Evolutionary conservation across 148 eudicot species (phyloP).

Genomic region (Suaeda aralocaspica): DNA sequence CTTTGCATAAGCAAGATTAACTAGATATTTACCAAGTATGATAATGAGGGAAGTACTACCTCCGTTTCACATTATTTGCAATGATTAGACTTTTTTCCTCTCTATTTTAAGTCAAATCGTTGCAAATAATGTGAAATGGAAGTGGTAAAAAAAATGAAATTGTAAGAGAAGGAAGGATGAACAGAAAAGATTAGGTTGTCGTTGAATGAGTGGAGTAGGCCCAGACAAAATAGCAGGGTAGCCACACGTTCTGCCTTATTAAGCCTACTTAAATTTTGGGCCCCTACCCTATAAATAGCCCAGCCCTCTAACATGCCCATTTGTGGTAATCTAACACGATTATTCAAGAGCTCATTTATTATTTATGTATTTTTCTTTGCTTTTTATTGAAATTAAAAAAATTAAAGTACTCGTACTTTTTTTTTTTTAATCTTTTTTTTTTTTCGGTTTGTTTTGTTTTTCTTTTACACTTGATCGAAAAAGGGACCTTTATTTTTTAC

Average conservation of each 20-base stretch:
- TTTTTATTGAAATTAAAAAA: not conserved
- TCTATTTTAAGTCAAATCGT: no score
- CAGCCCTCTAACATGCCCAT: constrained; percentile 19
- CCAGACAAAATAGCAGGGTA: constrained; percentile 20
- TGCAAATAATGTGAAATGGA: no score
- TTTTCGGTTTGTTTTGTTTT: no score
- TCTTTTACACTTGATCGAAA: not conserved
- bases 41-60: no score
- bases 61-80: no score
- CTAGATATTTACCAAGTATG: no score
- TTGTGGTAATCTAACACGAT: constrained; percentile 1
- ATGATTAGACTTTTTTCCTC: no score
- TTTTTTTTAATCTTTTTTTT: not conserved
- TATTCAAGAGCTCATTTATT: not conserved
- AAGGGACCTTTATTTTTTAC: not conserved
- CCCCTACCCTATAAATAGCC: constrained; percentile 22
- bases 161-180: constrained; percentile 13
- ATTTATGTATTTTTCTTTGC: not conserved
- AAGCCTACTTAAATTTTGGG: constrained; percentile 26
- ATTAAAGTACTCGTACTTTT: not conserved
- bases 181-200: constrained; percentile 13
- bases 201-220: constrained; percentile 25
- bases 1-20: no score
- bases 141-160: not conserved
- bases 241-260: constrained; percentile 28